A percentile compares a stretch with the other conserved stretches of the same genome.
Conservation (phyloP, 139 green algal genomes). For the Chlorella ohadii region DNA sequence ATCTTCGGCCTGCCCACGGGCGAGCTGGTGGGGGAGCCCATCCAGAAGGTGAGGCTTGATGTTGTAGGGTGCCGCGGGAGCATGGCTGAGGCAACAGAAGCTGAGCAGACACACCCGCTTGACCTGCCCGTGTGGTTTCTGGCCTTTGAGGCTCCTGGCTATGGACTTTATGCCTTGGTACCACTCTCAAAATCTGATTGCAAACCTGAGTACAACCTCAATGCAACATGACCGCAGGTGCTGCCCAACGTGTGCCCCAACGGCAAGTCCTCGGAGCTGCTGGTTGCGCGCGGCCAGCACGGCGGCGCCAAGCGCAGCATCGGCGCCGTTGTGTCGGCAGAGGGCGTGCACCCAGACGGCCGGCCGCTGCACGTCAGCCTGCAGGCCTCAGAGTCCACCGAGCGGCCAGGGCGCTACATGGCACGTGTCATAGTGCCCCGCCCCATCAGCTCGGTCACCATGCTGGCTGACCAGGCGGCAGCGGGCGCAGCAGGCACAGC, state of each 20-base stretch:
- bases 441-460: neutral
- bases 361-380: slow-evolving; percentile 14
- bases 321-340: neutral
- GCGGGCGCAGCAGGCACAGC: neutral
- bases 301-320: slow-evolving; percentile 19
- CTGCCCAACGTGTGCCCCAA: neutral
- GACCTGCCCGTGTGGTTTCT: no score
- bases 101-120: no score
- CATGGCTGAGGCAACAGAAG: neutral
- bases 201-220: no score
- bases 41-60: neutral
- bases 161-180: no score
- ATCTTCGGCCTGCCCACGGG: neutral
- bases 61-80: neutral
- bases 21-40: neutral
- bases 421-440: slow-evolving; percentile 2
- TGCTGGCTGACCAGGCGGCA: neutral
- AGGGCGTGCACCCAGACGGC: slow-evolving; percentile 1
- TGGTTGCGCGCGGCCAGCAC: slow-evolving; percentile 15
- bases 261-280: neutral
- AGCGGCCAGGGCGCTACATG: slow-evolving; percentile 10
- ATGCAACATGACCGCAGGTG: neutral
- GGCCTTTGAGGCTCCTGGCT: no score
- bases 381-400: neutral
- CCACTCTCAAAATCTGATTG: no score